A percentile compares a stretch with the other conserved stretches of the same genome.
Conservation (phyloP, 352 stramenopile species). For the Thalassiosira pacifica region DNA sequence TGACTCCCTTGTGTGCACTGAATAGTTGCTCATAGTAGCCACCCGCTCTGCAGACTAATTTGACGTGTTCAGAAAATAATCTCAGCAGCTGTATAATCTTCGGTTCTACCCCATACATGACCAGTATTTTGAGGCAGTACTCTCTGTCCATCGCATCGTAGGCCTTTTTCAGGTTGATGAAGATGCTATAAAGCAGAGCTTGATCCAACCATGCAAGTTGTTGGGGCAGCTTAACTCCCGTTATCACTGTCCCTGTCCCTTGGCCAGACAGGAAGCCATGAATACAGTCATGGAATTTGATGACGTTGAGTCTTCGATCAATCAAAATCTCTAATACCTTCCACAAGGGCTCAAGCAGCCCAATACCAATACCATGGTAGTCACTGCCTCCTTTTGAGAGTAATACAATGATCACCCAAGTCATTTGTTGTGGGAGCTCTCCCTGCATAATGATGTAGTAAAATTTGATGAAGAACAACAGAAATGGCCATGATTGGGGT, state of each 20-base stretch:
- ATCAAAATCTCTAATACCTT: too few relatives aligned
- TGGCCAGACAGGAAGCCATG: not conserved
- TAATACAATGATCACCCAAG: not conserved
- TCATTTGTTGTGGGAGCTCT: not conserved
- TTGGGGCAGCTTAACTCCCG: too few relatives aligned
- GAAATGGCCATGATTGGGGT: too few relatives aligned
- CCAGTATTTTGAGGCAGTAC: not conserved
- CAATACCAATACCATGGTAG: too few relatives aligned
- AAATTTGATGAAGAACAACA: too few relatives aligned
- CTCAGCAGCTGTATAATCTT: not conserved
- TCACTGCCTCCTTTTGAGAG: too few relatives aligned
- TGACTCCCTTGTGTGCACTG: not conserved
- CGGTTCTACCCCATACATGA: slow-evolving; percentile 18
- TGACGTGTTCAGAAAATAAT: not conserved
- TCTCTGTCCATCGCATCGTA: not conserved
- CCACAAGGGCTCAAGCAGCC: too few relatives aligned
- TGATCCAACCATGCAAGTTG: not conserved
- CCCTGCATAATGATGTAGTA: too few relatives aligned
- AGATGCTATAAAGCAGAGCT: not conserved
- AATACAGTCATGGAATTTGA: not conserved
- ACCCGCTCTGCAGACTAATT: not conserved
- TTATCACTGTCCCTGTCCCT: too few relatives aligned
- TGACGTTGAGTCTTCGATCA: not conserved
- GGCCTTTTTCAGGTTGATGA: not conserved
- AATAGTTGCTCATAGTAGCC: not conserved